phyloP scores from a whole-genome alignment of 2,329 filamentous ascomycete species.

The Claviceps pusilla region DNA sequence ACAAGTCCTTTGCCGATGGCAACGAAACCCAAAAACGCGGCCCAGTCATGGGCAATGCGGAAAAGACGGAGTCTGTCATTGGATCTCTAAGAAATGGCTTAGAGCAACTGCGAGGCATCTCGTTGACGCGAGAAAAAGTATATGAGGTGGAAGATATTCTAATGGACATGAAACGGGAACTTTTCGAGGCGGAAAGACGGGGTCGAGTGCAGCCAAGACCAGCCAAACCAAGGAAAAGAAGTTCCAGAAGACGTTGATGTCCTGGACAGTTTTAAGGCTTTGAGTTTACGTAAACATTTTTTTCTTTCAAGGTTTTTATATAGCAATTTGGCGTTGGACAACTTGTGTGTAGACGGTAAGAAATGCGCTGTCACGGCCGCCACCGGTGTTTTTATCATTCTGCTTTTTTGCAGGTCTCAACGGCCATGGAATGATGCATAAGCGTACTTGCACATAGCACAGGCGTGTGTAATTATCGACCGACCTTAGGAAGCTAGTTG shows the following conservation, averaged over 20 bases:
- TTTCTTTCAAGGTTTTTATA: neutral
- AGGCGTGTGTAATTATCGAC: neutral
- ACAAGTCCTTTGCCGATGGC: slow-evolving; percentile 1
- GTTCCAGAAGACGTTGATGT: slow-evolving; percentile 3
- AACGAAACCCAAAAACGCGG: slow-evolving; percentile 3
- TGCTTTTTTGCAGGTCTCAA: neutral
- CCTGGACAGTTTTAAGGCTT: neutral
- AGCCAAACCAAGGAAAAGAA: slow-evolving; percentile 11
- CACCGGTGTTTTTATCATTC: neutral
- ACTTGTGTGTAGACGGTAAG: neutral
- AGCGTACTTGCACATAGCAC: neutral
- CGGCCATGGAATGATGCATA: neutral
- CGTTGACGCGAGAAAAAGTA: slow-evolving; percentile 50
- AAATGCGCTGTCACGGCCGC: neutral
- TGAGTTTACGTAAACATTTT: neutral
- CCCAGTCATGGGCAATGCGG: slow-evolving; percentile 2
- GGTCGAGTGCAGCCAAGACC: slow-evolving; percentile 16
- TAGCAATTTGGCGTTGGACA: neutral
- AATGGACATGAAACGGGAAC: slow-evolving; percentile 61
- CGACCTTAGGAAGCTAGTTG: neutral
- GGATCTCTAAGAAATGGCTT: slow-evolving; percentile 27
- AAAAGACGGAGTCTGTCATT: slow-evolving; percentile 15
- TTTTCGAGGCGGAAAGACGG: slow-evolving; percentile 55
- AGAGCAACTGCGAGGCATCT: slow-evolving; percentile 40
- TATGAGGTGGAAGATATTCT: slow-evolving; percentile 62